Evolutionary conservation across 768 basidiomycete species (phyloP).

Genomic region (Trametes maxima): DNA sequence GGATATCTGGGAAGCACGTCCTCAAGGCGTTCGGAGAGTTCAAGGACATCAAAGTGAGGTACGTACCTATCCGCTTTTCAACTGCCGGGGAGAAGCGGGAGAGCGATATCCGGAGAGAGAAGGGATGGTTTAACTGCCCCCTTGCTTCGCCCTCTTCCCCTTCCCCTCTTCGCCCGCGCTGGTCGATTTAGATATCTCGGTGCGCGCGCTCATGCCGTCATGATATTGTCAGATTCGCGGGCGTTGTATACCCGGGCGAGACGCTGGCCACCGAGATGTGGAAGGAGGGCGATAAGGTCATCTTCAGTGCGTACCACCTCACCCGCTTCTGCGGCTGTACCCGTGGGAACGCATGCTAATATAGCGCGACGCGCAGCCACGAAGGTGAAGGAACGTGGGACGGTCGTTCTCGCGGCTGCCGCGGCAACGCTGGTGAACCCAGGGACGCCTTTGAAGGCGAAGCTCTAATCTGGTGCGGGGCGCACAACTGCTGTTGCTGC

Average conservation of each 20-base stretch:
- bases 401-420: conserved; percentile 73
- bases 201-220: conserved; percentile 2
- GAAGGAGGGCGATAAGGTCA: conserved; percentile 90
- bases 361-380: conserved; percentile 49
- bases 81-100: too few species aligned
- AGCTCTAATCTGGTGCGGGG: conserved; percentile 45
- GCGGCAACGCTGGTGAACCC: conserved; percentile 70
- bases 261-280: conserved; percentile 97
- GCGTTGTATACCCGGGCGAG: conserved; percentile 93
- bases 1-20: conserved; percentile 91
- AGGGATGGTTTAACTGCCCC: too few species aligned
- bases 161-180: not conserved
- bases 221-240: conserved; percentile 63
- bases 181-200: not conserved
- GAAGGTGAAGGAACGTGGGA: conserved; percentile 85
- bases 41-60: conserved; percentile 95
- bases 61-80: conserved; percentile 28
- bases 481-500: not conserved
- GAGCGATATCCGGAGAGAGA: too few species aligned
- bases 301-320: conserved; percentile 73
- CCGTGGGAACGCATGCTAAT: conserved; percentile 4
- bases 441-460: conserved; percentile 52
- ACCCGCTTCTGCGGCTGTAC: conserved; percentile 1
- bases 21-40: conserved; percentile 82
- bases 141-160: too few species aligned